Conservation (phyloP, 2,329 filamentous ascomycete species). For the Diaporthe longicolla region DNA sequence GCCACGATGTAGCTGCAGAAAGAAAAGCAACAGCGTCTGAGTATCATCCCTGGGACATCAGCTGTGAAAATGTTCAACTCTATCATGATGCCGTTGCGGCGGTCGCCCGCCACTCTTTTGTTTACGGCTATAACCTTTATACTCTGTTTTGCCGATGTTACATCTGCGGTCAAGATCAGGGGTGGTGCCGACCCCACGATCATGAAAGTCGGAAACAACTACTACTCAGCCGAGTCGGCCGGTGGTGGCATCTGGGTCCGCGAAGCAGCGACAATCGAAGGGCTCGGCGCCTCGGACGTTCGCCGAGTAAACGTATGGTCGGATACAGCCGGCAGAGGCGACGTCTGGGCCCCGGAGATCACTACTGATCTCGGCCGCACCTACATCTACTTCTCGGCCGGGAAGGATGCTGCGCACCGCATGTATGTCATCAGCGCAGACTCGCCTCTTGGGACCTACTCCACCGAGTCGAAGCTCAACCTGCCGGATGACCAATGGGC, state of each 20-base stretch:
- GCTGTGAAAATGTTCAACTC: slow-evolving; percentile 1
- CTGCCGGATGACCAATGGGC: slow-evolving; percentile 47
- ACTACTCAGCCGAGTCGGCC: slow-evolving; percentile 9
- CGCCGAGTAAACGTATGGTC: slow-evolving; percentile 43
- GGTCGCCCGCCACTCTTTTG: not conserved
- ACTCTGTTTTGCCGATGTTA: not conserved
- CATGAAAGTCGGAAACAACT: slow-evolving; percentile 9
- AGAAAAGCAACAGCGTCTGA: not conserved
- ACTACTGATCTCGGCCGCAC: slow-evolving; percentile 41
- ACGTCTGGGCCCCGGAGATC: slow-evolving; percentile 46
- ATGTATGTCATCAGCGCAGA: slow-evolving; percentile 47
- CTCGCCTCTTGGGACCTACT: slow-evolving; percentile 43
- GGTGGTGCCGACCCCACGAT: slow-evolving; percentile 7
- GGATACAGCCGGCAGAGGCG: slow-evolving; percentile 40
- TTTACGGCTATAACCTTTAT: not conserved
- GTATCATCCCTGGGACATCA: not conserved
- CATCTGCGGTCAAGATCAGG: not conserved
- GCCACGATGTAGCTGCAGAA: not conserved
- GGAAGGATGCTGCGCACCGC: slow-evolving; percentile 43
- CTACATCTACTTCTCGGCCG: slow-evolving; percentile 47
- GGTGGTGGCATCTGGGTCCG: slow-evolving; percentile 10
- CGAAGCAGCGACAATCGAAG: not conserved
- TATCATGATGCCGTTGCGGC: not conserved
- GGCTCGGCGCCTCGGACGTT: not conserved
- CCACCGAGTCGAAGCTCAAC: slow-evolving; percentile 42